phyloP scores from a whole-genome alignment of 75 land plant species.

The Pinus tabuliformis region DNA sequence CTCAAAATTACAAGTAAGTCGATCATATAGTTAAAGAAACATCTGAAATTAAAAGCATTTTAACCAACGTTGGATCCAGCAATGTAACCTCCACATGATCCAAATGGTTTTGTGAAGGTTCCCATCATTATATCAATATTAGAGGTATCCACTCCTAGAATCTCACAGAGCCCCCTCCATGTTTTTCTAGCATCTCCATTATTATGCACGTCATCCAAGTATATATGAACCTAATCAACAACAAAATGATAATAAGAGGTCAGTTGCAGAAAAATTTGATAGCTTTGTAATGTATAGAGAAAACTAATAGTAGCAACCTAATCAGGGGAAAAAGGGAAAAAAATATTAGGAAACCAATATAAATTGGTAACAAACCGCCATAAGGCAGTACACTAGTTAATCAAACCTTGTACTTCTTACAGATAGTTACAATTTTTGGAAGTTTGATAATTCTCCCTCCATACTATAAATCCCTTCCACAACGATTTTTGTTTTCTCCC shows the following conservation, averaged over 20 bases:
- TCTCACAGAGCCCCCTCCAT: slow-evolving; percentile 95
- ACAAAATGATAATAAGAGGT: slow-evolving; percentile 2
- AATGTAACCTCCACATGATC: slow-evolving; percentile 98
- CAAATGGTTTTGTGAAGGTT: slow-evolving; percentile 98
- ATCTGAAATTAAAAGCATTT: not conserved
- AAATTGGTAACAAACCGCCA: not conserved
- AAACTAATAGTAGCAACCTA: not conserved
- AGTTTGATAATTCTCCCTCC: slow-evolving; percentile 96
- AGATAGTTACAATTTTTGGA: slow-evolving; percentile 77
- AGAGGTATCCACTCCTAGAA: slow-evolving; percentile 85
- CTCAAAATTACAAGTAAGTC: not conserved
- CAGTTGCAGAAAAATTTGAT: not conserved
- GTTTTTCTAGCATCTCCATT: slow-evolving; percentile 94
- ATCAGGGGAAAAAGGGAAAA: not conserved
- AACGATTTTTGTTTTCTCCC: slow-evolving; percentile 92
- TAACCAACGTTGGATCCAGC: slow-evolving; percentile 81
- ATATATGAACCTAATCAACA: slow-evolving; percentile 60
- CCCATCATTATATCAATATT: slow-evolving; percentile 99
- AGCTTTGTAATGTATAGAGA: not conserved
- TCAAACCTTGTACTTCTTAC: slow-evolving; percentile 90
- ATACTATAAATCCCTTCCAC: slow-evolving; percentile 97
- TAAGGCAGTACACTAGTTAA: slow-evolving; percentile 1
- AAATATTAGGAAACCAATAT: not conserved
- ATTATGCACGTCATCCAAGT: slow-evolving; percentile 97
- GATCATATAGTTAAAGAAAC: not conserved